phyloP scores from a whole-genome alignment of 495 filamentous ascomycete species.

The Hypomontagnella monticulosa region DNA sequence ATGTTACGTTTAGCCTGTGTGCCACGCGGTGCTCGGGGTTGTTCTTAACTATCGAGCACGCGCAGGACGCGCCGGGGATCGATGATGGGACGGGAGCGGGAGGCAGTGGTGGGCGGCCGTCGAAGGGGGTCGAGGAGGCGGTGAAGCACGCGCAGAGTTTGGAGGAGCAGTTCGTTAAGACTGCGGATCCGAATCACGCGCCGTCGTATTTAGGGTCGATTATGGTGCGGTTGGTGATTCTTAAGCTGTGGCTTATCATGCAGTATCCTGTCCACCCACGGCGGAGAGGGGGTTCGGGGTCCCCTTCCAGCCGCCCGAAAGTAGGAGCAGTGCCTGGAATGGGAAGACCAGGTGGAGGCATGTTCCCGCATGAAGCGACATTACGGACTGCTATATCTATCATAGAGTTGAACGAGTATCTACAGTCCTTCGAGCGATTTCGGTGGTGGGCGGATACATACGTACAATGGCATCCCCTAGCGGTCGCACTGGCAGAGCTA shows the following conservation, averaged over 20 bases:
- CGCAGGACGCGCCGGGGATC: conserved; percentile 18
- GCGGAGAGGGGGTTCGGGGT: neutral
- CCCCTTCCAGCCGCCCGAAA: neutral
- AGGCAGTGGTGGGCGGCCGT: neutral
- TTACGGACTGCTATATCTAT: conserved; percentile 48
- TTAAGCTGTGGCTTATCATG: conserved; percentile 71
- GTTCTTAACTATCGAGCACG: conserved; percentile 45
- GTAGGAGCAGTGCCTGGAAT: neutral
- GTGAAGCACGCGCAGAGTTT: conserved; percentile 40
- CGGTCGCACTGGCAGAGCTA: conserved; percentile 75
- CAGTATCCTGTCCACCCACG: conserved; percentile 66
- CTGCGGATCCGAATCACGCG: conserved; percentile 38
- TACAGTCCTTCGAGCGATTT: conserved; percentile 39
- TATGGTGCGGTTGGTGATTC: conserved; percentile 62
- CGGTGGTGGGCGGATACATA: conserved; percentile 63
- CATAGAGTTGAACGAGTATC: conserved; percentile 43
- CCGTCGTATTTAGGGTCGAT: conserved; percentile 43
- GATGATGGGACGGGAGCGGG: neutral
- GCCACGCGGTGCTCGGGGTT: conserved; percentile 66
- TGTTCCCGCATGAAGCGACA: conserved; percentile 40
- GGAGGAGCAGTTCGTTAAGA: conserved; percentile 43
- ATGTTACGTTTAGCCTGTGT: conserved; percentile 75
- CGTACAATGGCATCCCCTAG: conserved; percentile 79
- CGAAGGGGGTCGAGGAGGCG: conserved; percentile 41
- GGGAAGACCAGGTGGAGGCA: neutral